A percentile compares a stretch with the other conserved stretches of the same genome.
These are phyloP conservation scores for Nosema granulosis DNA, from an alignment of 371 early-diverging fungal species.

Conservation along the genomic window DNA sequence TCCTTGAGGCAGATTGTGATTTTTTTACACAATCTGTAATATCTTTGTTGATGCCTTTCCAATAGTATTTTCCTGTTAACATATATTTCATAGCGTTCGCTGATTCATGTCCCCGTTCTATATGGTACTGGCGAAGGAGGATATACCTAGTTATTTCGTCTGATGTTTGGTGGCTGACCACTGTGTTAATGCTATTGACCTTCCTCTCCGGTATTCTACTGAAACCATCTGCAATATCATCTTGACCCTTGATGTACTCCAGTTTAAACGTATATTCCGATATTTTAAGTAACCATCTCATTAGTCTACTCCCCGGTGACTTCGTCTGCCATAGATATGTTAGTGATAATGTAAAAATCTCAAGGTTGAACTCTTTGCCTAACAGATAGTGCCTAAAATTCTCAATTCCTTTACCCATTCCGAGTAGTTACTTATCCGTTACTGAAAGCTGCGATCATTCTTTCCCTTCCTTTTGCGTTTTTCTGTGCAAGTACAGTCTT, in stretches of 20 bases:
- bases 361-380: background rate
- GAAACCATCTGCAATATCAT: constrained; percentile 13
- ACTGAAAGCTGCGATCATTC: background rate
- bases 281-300: constrained; percentile 3
- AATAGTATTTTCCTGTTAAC: constrained; percentile 1
- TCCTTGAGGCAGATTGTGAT: no score
- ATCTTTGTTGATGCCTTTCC: constrained; percentile 18
- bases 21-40: no score
- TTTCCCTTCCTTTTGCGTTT: constrained; percentile 22
- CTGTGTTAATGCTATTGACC: no score
- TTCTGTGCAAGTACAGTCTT: constrained; percentile 14
- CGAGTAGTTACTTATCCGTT: constrained; percentile 12
- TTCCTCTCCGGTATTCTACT: no score
- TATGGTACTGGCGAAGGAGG: no score
- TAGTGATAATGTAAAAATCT: no score
- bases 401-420: background rate
- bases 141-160: no score
- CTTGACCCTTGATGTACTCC: constrained; percentile 6
- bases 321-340: no score
- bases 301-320: background rate
- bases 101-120: constrained; percentile 12
- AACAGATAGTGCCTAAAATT: background rate
- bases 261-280: constrained; percentile 6
- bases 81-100: constrained; percentile 15
- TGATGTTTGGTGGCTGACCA: no score